Conservation (phyloP, 345 rosid genomes). For the Luvunga scandens region DNA sequence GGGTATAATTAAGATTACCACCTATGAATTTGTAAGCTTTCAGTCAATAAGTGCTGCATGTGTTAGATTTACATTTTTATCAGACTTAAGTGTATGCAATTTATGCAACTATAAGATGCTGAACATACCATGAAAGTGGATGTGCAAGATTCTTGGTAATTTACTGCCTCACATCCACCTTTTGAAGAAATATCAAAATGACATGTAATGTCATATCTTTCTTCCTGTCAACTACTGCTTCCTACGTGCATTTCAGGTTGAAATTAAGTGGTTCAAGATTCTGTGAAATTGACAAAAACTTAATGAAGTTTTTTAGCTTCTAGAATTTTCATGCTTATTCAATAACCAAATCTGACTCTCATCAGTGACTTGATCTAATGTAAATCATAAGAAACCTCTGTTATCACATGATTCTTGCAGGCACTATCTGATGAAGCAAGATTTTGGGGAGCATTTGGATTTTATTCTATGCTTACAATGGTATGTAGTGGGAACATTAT, state of each 20-base stretch:
- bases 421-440: slow-evolving; percentile 70
- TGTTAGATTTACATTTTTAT: background rate
- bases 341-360: background rate
- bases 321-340: background rate
- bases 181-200: background rate
- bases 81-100: background rate
- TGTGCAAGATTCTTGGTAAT: background rate
- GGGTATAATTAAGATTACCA: background rate
- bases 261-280: background rate
- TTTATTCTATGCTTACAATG: slow-evolving; percentile 65
- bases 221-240: background rate
- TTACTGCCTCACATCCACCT: background rate
- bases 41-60: background rate
- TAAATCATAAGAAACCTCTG: background rate
- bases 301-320: background rate
- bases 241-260: background rate
- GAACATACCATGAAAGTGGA: background rate
- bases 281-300: background rate
- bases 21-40: slow-evolving; percentile 4
- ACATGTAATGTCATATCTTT: background rate
- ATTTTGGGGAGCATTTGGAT: slow-evolving; percentile 98
- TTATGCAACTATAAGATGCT: background rate
- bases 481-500: slow-evolving; percentile 39
- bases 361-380: background rate
- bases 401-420: slow-evolving; percentile 36